phyloP scores from a whole-genome alignment of 169 alveolate genomes.

The Plasmodium billcollinsi region DNA sequence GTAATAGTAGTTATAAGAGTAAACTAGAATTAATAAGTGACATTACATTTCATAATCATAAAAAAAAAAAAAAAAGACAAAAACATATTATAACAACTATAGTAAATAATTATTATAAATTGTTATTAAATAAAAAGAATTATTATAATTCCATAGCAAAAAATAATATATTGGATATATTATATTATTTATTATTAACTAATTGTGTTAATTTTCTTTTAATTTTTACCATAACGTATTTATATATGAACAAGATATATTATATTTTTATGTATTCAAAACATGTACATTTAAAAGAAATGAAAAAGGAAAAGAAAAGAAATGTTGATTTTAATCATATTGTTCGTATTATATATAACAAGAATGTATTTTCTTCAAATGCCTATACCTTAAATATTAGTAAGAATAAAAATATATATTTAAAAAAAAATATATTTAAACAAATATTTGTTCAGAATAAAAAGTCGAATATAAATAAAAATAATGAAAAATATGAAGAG shows the following conservation, averaged over 20 bases:
- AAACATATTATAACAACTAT: constrained; percentile 31
- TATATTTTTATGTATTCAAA: constrained; percentile 30
- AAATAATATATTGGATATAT: not conserved
- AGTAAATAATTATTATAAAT: constrained; percentile 35
- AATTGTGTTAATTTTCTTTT: constrained; percentile 34
- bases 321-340: constrained; percentile 49
- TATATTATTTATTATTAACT: constrained; percentile 4
- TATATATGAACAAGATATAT: constrained; percentile 49
- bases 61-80: constrained; percentile 38
- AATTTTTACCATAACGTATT: constrained; percentile 38
- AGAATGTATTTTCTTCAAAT: constrained; percentile 50
- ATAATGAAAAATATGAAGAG: constrained; percentile 53
- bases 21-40: not conserved
- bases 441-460: constrained; percentile 72
- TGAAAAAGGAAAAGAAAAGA: constrained; percentile 49
- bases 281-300: constrained; percentile 46
- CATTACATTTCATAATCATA: not conserved
- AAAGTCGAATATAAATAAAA: constrained; percentile 26
- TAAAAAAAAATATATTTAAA: constrained; percentile 70
- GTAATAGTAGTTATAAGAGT: not conserved
- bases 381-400: constrained; percentile 22
- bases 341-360: constrained; percentile 58
- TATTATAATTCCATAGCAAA: constrained; percentile 27
- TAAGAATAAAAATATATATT: constrained; percentile 51
- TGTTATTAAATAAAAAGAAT: constrained; percentile 37